Base-by-base conservation (phyloP, 2,329 filamentous ascomycete species). In the Lachnum nothofagi region DNA sequence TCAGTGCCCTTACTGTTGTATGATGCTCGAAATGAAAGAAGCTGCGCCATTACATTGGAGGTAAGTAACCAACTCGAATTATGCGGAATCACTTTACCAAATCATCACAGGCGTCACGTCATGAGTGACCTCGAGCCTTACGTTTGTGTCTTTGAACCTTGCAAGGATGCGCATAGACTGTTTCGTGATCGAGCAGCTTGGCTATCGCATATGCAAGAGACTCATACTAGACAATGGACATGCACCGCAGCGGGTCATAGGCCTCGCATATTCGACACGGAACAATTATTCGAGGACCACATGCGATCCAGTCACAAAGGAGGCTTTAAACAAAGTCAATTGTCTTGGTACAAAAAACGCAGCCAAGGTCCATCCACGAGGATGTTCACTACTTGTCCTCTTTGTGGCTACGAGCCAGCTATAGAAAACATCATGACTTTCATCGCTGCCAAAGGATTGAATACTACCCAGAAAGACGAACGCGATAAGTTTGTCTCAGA, bases 1-100 rank as follows among this genome's bases (percentile, higher is more conserved):
- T 29, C 34, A 46, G 38, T 46, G 44, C 20, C 44, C 44, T 23
- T 46, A 46, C 17, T 46, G 44, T 6, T 16, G 14, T 10, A 46
- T 46, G 37, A 46, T 46, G 14, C 40, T 37, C 10, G 34, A 33
- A 16, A 37, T 37, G 19, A 37, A 20, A 20, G 34, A 37, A 37
- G 19, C 19, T 37, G 34, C n/a, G 19, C 34, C 6, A 6, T 37
- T n/a, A 5, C 34, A 37, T n/a, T 37, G 34, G 34, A 37, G 6
- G 34, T 37, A 37, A 7, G 34, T n/a, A n/a, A n/a, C n/a, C n/a
- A n/a, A n/a, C n/a, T n/a, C n/a, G n/a, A n/a, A n/a, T n/a, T n/a
- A n/a, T n/a, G n/a, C n/a, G n/a, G n/a, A n/a, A n/a, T n/a, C n/a
- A n/a, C n/a, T n/a, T n/a, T n/a, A n/a, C n/a, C n/a, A n/a, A n/a